A percentile compares a stretch with the other conserved stretches of the same genome.
Evolutionary conservation across 768 basidiomycete species (phyloP).

Genomic region (Tricholoma flavovirens): DNA sequence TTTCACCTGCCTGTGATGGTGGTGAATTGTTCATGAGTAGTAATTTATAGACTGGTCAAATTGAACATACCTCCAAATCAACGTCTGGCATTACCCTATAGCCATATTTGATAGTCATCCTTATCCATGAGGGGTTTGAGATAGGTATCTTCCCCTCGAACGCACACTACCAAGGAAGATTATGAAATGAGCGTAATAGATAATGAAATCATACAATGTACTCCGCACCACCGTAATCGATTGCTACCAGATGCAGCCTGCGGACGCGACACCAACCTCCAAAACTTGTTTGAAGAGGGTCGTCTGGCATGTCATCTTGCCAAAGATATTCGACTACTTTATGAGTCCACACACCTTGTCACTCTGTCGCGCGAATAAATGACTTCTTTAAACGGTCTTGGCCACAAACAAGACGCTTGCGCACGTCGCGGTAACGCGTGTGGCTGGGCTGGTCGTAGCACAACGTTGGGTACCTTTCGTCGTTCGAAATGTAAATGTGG

Average conservation of each 20-base stretch:
- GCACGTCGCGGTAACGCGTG: slow-evolving; percentile 25
- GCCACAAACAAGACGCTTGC: slow-evolving; percentile 35
- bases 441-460: slow-evolving; percentile 60
- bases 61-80: slow-evolving; percentile 50
- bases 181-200: slow-evolving; percentile 1
- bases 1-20: slow-evolving; percentile 39
- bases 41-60: too few relatives aligned
- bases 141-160: slow-evolving; percentile 77
- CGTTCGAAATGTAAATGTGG: slow-evolving; percentile 11
- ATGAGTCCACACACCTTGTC: slow-evolving; percentile 54
- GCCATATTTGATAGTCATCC: slow-evolving; percentile 68
- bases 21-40: neutral
- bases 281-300: slow-evolving; percentile 68
- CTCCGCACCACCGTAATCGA: slow-evolving; percentile 77
- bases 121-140: slow-evolving; percentile 72
- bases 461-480: slow-evolving; percentile 77
- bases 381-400: slow-evolving; percentile 61
- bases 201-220: slow-evolving; percentile 50
- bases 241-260: slow-evolving; percentile 74
- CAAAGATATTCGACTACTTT: slow-evolving; percentile 20
- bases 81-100: slow-evolving; percentile 79
- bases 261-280: slow-evolving; percentile 72
- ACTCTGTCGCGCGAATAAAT: slow-evolving; percentile 69
- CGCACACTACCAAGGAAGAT: slow-evolving; percentile 55
- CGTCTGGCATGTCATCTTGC: slow-evolving; percentile 35